Conservation (phyloP, 2,329 filamentous ascomycete genomes). For the Diaporthe citrichinensis region DNA sequence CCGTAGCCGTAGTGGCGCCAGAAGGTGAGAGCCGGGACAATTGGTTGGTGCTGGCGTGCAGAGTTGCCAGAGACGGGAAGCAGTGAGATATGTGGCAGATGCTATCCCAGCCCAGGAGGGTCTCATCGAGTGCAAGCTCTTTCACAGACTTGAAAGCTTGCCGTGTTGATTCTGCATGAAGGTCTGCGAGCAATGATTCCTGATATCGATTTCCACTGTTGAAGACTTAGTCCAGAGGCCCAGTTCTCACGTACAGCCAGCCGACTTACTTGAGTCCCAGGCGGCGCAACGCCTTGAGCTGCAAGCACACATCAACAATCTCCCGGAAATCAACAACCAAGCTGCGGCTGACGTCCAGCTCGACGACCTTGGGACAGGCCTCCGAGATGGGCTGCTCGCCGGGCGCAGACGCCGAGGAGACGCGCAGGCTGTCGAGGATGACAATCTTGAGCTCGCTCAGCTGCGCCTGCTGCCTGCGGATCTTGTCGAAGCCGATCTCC, state of each 20-base stretch:
- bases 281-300: slow-evolving; percentile 75
- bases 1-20: slow-evolving; percentile 54
- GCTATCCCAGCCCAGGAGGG: slow-evolving; percentile 75
- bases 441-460: slow-evolving; percentile 84
- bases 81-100: slow-evolving; percentile 66
- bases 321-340: slow-evolving; percentile 78
- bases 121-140: slow-evolving; percentile 77
- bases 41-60: slow-evolving; percentile 71
- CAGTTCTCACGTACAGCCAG: slow-evolving; percentile 20
- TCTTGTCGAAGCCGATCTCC: slow-evolving; percentile 96
- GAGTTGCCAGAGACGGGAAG: slow-evolving; percentile 66
- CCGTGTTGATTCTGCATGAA: slow-evolving; percentile 56
- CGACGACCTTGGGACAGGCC: slow-evolving; percentile 76
- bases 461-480: slow-evolving; percentile 82
- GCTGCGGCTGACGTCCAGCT: slow-evolving; percentile 90
- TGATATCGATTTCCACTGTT: slow-evolving; percentile 81
- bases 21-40: slow-evolving; percentile 57
- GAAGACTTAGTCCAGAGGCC: slow-evolving; percentile 40
- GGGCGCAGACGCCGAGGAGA: slow-evolving; percentile 59
- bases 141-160: slow-evolving; percentile 64
- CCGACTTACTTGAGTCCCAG: slow-evolving; percentile 79
- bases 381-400: slow-evolving; percentile 58
- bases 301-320: slow-evolving; percentile 78
- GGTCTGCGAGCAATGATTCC: slow-evolving; percentile 46
- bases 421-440: slow-evolving; percentile 82